Percentiles rank a stretch among this genome's conserved stretches.
Conservation (phyloP, 805 yeast genomes). For the Blastobotrys attinorum region DNA sequence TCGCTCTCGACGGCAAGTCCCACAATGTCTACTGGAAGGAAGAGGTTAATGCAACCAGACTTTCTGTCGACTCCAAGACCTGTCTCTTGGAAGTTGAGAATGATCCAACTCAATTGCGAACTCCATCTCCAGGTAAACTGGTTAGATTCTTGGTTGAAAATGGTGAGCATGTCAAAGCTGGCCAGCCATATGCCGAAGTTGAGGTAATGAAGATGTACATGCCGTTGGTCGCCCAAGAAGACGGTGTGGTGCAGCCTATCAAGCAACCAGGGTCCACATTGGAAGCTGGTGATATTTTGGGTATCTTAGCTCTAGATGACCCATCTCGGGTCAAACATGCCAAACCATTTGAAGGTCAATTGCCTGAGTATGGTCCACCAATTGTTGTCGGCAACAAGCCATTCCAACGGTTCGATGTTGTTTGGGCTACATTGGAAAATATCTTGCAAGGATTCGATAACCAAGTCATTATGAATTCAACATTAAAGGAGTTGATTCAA, state of each 20-base stretch:
- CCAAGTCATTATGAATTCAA: constrained; percentile 84
- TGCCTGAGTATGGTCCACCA: constrained; percentile 85
- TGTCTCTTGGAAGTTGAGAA: constrained; percentile 90
- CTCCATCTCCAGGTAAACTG: constrained; percentile 98
- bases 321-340: constrained; percentile 98
- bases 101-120: constrained; percentile 96
- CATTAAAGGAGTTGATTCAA: constrained; percentile 63
- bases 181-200: constrained; percentile 95
- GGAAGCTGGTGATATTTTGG: constrained; percentile 93
- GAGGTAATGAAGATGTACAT: constrained; percentile 99
- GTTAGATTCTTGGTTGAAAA: constrained; percentile 89
- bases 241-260: constrained; percentile 84
- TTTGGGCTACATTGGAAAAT: constrained; percentile 57
- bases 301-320: constrained; percentile 89
- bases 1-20: constrained; percentile 84
- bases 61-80: constrained; percentile 92
- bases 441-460: constrained; percentile 90
- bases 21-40: constrained; percentile 97
- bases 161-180: constrained; percentile 87
- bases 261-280: constrained; percentile 99
- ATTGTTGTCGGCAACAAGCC: constrained; percentile 76
- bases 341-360: constrained; percentile 84
- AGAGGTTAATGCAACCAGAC: constrained; percentile 89
- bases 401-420: constrained; percentile 58
- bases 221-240: constrained; percentile 92